phyloP scores from a whole-genome alignment of 2,329 filamentous ascomycete species.

The Nemania sp. region DNA sequence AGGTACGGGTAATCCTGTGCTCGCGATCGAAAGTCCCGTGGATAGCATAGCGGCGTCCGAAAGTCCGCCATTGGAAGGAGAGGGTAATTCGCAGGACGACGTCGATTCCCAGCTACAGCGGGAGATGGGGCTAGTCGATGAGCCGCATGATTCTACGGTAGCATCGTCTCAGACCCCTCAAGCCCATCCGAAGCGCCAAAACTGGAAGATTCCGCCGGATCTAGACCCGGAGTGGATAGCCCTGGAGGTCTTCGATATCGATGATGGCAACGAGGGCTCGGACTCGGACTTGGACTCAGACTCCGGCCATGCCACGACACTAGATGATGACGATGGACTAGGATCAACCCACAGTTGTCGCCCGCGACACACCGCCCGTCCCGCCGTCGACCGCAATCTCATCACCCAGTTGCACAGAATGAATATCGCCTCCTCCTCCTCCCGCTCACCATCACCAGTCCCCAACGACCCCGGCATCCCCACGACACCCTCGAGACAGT shows the following conservation, averaged over 20 bases:
- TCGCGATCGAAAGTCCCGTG: slow-evolving; percentile 24
- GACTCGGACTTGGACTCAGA: slow-evolving; percentile 36
- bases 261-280: slow-evolving; percentile 44
- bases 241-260: slow-evolving; percentile 79
- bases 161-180: slow-evolving; percentile 4
- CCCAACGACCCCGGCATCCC: not conserved
- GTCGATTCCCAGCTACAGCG: slow-evolving; percentile 52
- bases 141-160: not conserved
- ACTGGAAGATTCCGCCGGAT: slow-evolving; percentile 70
- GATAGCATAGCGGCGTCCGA: slow-evolving; percentile 26
- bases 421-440: slow-evolving; percentile 49
- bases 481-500: not conserved
- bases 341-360: not conserved
- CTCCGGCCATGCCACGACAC: slow-evolving; percentile 24
- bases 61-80: slow-evolving; percentile 34
- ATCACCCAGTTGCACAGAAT: slow-evolving; percentile 40
- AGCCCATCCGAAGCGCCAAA: slow-evolving; percentile 20
- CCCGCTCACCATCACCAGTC: slow-evolving; percentile 24
- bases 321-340: slow-evolving; percentile 13
- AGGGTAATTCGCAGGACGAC: slow-evolving; percentile 46
- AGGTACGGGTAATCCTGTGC: slow-evolving; percentile 46
- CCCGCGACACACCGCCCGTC: slow-evolving; percentile 25
- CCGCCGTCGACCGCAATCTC: slow-evolving; percentile 38
- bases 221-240: slow-evolving; percentile 91
- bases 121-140: slow-evolving; percentile 39